These are phyloP conservation scores for Coemansia sp. DNA, from an alignment of 192 early-diverging fungal genomes.

Conservation along the genomic window DNA sequence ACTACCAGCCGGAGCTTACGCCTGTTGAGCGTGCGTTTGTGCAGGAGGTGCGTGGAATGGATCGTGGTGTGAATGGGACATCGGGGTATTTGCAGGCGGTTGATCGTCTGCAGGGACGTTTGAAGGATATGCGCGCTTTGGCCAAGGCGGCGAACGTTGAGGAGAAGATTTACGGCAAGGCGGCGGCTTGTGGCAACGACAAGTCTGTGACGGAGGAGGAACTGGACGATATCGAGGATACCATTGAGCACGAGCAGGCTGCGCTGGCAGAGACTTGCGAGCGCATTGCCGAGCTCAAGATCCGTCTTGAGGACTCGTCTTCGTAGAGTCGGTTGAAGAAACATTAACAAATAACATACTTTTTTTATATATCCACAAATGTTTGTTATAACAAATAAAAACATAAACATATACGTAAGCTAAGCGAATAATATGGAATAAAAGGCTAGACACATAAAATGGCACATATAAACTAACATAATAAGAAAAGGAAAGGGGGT, in stretches of 20 bases:
- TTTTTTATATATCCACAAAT: background rate
- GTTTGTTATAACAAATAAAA: background rate
- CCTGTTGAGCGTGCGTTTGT: conserved; percentile 55
- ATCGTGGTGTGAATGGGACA: conserved; percentile 23
- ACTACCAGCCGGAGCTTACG: conserved; percentile 63
- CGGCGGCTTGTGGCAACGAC: background rate
- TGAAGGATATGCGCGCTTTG: conserved; percentile 25
- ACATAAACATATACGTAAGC: background rate
- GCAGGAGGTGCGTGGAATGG: conserved; percentile 34
- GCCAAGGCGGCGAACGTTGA: conserved; percentile 12
- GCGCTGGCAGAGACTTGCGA: conserved; percentile 27
- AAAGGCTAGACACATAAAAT: background rate
- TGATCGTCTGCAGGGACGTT: conserved; percentile 31
- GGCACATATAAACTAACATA: no score
- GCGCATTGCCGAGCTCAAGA: conserved; percentile 34
- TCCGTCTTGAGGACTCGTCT: conserved; percentile 19
- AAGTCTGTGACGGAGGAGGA: conserved; percentile 16
- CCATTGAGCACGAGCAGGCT: conserved; percentile 31
- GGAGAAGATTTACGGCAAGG: conserved; percentile 8
- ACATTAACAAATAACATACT: background rate
- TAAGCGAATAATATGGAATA: background rate
- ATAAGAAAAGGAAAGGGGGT: background rate
- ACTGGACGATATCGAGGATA: conserved; percentile 18
- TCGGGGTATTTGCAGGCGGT: conserved; percentile 25
- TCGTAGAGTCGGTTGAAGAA: background rate